Evolutionary conservation across 139 green algal genomes (phyloP).

Genomic region (Closterium sp.): DNA sequence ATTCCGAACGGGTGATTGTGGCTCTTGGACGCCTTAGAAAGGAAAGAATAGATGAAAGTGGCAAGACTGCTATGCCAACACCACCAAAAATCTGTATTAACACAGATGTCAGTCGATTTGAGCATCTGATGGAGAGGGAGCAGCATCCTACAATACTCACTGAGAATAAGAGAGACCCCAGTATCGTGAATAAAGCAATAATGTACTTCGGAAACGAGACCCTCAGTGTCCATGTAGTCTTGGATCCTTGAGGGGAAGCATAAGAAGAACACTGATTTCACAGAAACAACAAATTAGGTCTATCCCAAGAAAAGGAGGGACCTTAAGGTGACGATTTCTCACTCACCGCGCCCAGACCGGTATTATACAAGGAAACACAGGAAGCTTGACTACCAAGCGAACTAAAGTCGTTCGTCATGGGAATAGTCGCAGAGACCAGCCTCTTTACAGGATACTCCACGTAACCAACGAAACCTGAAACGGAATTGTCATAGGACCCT

Average conservation of each 20-base stretch:
- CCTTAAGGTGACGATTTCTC: background rate
- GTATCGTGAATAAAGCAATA: conserved; percentile 81
- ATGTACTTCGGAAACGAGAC: conserved; percentile 84
- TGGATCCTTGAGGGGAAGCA: background rate
- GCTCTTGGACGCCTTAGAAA: conserved; percentile 64
- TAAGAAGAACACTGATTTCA: background rate
- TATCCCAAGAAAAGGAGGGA: background rate
- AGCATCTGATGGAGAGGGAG: background rate
- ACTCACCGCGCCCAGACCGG: background rate
- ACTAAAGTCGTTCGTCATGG: background rate
- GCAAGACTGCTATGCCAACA: conserved; percentile 82
- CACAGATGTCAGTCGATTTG: background rate
- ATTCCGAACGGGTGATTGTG: conserved; percentile 34
- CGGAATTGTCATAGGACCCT: background rate
- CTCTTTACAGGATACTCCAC: conserved; percentile 78
- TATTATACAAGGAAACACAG: background rate
- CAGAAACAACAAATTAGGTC: background rate
- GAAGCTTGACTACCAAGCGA: background rate
- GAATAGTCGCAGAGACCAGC: conserved; percentile 72
- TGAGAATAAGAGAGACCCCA: conserved; percentile 91
- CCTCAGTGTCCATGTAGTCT: conserved; percentile 68
- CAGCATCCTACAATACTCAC: conserved; percentile 36
- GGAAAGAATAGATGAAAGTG: conserved; percentile 79
- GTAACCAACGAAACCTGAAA: conserved; percentile 71
- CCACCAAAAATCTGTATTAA: conserved; percentile 72